These are phyloP conservation scores for Albizia julibrissin DNA, from an alignment of 306 rosid species.

Conservation along the genomic window DNA sequence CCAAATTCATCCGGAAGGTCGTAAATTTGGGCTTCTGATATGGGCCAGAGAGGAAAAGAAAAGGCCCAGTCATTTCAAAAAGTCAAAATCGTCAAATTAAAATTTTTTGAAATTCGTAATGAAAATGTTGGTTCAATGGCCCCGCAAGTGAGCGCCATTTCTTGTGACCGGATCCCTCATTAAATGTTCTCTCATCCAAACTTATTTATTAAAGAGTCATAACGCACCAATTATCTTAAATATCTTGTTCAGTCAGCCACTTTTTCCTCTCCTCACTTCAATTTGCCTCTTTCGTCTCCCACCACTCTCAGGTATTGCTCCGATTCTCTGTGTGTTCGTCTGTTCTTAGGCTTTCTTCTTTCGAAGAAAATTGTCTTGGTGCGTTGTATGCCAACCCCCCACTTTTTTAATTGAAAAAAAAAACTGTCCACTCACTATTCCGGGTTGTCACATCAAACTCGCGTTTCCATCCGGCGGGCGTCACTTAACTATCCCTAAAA, in stretches of 20 bases:
- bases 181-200: conserved; percentile 1
- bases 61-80: background rate
- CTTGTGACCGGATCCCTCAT: conserved; percentile 15
- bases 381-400: background rate
- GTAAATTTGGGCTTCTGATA: background rate
- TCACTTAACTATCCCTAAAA: background rate
- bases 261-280: background rate
- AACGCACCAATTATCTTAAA: background rate
- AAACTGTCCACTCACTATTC: background rate
- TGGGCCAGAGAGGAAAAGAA: background rate
- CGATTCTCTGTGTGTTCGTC: background rate
- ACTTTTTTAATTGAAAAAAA: background rate
- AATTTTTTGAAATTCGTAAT: background rate
- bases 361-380: background rate
- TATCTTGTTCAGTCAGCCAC: background rate
- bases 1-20: background rate
- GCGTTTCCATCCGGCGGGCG: background rate
- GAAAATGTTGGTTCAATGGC: conserved; percentile 16
- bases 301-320: conserved; percentile 7
- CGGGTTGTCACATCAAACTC: background rate
- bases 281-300: background rate
- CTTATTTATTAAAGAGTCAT: no score
- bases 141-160: conserved; percentile 31
- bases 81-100: background rate
- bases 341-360: background rate